phyloP scores from a whole-genome alignment of 257 asterid species.

The Ilex aquifolium region DNA sequence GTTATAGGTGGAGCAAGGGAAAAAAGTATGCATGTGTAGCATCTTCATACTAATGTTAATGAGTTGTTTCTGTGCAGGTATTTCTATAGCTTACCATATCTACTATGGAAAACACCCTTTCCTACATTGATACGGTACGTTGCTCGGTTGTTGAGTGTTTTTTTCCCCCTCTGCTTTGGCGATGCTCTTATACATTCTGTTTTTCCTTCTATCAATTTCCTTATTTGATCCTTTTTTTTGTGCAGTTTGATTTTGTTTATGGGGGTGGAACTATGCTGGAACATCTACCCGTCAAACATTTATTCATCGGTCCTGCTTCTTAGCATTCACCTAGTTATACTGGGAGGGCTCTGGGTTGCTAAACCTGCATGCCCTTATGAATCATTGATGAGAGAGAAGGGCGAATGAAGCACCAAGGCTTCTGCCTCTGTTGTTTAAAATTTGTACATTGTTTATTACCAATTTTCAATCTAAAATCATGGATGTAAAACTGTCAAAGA shows the following conservation, averaged over 20 bases:
- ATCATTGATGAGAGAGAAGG: conserved; percentile 26
- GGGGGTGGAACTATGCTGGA: conserved; percentile 79
- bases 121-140: conserved; percentile 64
- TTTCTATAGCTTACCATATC: conserved; percentile 75
- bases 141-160: conserved; percentile 1
- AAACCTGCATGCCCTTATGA: conserved; percentile 53
- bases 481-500: neutral
- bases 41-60: neutral
- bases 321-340: conserved; percentile 47
- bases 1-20: neutral
- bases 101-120: conserved; percentile 79
- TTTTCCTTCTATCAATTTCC: neutral
- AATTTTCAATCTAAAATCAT: neutral
- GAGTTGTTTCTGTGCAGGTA: conserved; percentile 51
- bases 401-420: conserved; percentile 24
- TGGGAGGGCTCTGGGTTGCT: conserved; percentile 65
- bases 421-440: conserved; percentile 1
- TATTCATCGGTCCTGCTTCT: conserved; percentile 68
- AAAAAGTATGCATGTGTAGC: neutral
- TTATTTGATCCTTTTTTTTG: neutral
- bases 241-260: conserved; percentile 63
- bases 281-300: conserved; percentile 64
- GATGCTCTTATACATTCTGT: neutral
- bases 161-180: neutral
- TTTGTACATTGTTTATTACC: neutral